Conservation (phyloP, 768 basidiomycete species). For the Hortiboletus flavorubellus region DNA sequence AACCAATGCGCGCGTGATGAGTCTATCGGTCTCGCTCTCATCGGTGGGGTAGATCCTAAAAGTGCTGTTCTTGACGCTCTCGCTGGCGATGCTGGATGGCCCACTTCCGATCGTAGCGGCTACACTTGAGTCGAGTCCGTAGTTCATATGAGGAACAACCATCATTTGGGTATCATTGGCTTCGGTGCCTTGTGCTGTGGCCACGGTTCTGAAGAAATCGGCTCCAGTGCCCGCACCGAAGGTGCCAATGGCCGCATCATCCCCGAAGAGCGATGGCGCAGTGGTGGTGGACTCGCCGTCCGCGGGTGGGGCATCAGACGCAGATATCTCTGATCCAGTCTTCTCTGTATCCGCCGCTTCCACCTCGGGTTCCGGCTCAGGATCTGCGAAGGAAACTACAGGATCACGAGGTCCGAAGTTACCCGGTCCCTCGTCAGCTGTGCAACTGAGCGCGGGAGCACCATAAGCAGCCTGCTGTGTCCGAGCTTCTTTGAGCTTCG, state of each 20-base stretch:
- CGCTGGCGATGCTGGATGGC: constrained; percentile 70
- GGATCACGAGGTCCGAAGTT: constrained; percentile 59
- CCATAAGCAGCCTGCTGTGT: constrained; percentile 19
- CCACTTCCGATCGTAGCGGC: constrained; percentile 95
- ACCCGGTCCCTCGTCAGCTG: constrained; percentile 39
- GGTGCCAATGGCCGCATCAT: constrained; percentile 61
- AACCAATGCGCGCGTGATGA: constrained; percentile 91
- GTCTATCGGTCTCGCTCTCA: constrained; percentile 81
- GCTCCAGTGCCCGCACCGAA: constrained; percentile 51
- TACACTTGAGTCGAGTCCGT: constrained; percentile 82
- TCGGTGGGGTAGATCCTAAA: constrained; percentile 90
- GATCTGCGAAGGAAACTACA: constrained; percentile 83
- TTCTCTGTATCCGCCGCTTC: constrained; percentile 33
- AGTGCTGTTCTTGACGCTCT: constrained; percentile 62
- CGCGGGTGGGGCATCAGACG: constrained; percentile 60
- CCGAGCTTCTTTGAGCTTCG: constrained; percentile 56
- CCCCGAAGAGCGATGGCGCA: constrained; percentile 84
- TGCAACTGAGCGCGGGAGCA: constrained; percentile 31
- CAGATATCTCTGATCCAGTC: constrained; percentile 65
- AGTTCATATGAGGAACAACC: constrained; percentile 74
- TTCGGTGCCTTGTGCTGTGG: constrained; percentile 44
- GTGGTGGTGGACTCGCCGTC: constrained; percentile 83
- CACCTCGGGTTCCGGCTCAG: constrained; percentile 36
- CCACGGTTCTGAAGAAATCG: constrained; percentile 89
- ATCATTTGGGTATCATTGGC: constrained; percentile 37